phyloP scores from a whole-genome alignment of 345 rosid species.

The Fremontodendron californicum region DNA sequence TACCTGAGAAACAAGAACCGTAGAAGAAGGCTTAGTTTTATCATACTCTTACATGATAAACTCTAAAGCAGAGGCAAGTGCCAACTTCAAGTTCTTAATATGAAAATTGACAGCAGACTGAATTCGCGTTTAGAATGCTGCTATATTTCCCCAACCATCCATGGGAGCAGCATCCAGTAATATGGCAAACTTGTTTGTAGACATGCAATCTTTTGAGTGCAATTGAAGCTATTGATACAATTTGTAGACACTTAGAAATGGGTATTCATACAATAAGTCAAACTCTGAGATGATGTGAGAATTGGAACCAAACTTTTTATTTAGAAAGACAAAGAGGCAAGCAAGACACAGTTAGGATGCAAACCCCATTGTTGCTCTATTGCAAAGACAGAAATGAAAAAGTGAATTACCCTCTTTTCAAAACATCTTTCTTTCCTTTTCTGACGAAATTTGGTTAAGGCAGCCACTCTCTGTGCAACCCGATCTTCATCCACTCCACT shows the following conservation, averaged over 20 bases:
- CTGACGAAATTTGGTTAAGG: constrained; percentile 61
- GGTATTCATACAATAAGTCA: not conserved
- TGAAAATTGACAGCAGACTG: not conserved
- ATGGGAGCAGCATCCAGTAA: too few species aligned
- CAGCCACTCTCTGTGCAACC: constrained; percentile 55
- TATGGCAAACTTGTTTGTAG: too few species aligned
- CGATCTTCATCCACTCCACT: constrained; percentile 34
- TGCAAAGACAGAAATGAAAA: not conserved
- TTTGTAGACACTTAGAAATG: not conserved
- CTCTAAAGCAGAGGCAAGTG: not conserved
- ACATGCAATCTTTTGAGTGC: too few species aligned
- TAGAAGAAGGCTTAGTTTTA: not conserved
- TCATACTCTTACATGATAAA: not conserved
- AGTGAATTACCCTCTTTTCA: constrained; percentile 57
- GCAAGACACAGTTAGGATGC: not conserved
- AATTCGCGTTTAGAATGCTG: not conserved
- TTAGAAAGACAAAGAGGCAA: too few species aligned
- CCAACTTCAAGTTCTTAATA: not conserved
- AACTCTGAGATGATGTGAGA: not conserved
- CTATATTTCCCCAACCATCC: not conserved
- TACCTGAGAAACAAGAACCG: constrained; percentile 12
- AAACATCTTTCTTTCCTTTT: constrained; percentile 83
- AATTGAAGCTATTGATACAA: too few species aligned
- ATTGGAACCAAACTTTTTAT: too few species aligned
- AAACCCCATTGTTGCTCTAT: not conserved